phyloP scores from a whole-genome alignment of 2,329 filamentous ascomycete species.

The Trichocomaceae sp. region DNA sequence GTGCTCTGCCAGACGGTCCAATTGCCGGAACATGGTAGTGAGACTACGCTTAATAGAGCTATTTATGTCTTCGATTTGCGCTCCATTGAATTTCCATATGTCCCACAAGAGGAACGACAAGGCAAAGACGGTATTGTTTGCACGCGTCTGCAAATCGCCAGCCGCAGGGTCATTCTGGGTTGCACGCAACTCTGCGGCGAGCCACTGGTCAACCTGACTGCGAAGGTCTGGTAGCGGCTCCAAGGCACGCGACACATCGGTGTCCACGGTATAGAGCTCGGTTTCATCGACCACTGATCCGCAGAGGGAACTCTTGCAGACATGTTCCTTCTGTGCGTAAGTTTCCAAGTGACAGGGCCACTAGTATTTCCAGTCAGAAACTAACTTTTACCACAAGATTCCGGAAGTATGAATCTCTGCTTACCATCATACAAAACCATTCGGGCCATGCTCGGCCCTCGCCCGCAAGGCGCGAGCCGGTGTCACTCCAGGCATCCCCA shows the following conservation, averaged over 20 bases:
- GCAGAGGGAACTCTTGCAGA: constrained; percentile 21
- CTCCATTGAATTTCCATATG: constrained; percentile 29
- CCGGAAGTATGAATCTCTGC: background rate
- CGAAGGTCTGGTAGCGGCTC: constrained; percentile 30
- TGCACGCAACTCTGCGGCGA: constrained; percentile 25
- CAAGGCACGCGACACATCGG: constrained; percentile 19
- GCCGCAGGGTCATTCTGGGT: constrained; percentile 16
- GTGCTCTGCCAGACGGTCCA: constrained; percentile 25
- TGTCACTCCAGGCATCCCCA: constrained; percentile 36
- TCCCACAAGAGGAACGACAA: constrained; percentile 37
- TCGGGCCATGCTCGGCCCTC: constrained; percentile 30
- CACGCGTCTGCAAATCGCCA: constrained; percentile 20
- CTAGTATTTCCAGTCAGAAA: constrained; percentile 16
- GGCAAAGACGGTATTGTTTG: constrained; percentile 29
- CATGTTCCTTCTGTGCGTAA: constrained; percentile 25
- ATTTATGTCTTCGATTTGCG: constrained; percentile 19
- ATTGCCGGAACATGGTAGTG: constrained; percentile 27
- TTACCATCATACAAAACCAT: constrained; percentile 32
- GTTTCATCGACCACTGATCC: constrained; percentile 31
- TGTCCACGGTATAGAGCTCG: constrained; percentile 22
- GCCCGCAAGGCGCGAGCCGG: constrained; percentile 20
- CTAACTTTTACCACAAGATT: no score
- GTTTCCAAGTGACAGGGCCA: constrained; percentile 31
- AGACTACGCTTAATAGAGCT: constrained; percentile 26
- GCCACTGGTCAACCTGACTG: constrained; percentile 31